Evolutionary conservation across 805 yeast genomes (phyloP), one percentile per base, ranked within the genome.

Genomic region (Kuraishia molischiana): DNA sequence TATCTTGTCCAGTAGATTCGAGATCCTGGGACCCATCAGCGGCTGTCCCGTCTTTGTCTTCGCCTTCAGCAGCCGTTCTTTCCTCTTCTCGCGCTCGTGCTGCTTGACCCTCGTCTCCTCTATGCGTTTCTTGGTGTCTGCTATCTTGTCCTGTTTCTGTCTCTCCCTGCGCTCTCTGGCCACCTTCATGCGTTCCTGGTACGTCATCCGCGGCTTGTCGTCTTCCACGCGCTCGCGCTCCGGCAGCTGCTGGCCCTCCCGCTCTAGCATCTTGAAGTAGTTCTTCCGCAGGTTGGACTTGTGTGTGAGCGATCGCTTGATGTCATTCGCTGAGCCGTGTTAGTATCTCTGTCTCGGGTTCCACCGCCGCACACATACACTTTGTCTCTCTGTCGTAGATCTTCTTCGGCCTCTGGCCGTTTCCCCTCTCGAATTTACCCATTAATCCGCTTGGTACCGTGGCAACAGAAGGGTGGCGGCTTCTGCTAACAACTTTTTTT

Each of bases 21-120:
- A 79, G 41, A 89, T 85, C 57, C 94, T 74, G 13, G 95, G 94
- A 0, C 86, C 95, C 90, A 89, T 85, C 33, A 74, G 59, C 2
- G 97, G 97, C 56, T 89, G 97, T 0, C 97, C 97, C 3, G 63
- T 53, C 48, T 67, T 66, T 1, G 95, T 89, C 43, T 65, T 77
- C 5, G 61, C 47, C 41, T 69, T 65, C 6, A 66, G 60, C 37
- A 79, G 47, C 18, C 49, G 54, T 29, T 50, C 49, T 21, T 69
- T 62, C 46, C 69, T 71, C 24, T 48, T 61, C 52, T 63, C 71
- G 48, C 71, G 59, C 31, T 51, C 62, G 50, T 57, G 66, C 42
- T 62, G 74, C 51, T 55, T 54, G 47, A 50, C 59, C 32, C 64
- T 63, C 41, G 62, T 51, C 41, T 45, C 42, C 5, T 48, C 37